Percentiles rank a stretch among this genome's conserved stretches.
These are phyloP conservation scores for Cercospora zeina DNA, from an alignment of 2,329 filamentous ascomycete genomes.

Conservation along the genomic window DNA sequence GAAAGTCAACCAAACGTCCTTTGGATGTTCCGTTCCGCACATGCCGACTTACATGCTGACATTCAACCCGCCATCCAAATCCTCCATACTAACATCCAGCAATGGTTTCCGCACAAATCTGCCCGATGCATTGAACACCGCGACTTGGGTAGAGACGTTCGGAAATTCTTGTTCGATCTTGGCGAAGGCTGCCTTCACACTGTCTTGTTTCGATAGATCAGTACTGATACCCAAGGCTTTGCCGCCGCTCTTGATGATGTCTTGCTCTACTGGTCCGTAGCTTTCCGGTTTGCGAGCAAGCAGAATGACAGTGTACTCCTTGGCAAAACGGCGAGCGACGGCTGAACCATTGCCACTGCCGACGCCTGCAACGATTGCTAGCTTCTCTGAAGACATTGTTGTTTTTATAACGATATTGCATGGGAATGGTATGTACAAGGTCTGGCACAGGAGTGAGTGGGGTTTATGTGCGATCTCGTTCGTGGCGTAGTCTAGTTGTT, in stretches of 20 bases:
- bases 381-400: slow-evolving; percentile 55
- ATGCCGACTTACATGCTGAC: slow-evolving; percentile 48
- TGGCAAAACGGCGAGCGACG: slow-evolving; percentile 59
- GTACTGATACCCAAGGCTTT: slow-evolving; percentile 67
- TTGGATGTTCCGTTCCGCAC: too few relatives aligned
- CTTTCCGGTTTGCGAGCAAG: slow-evolving; percentile 67
- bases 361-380: slow-evolving; percentile 68
- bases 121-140: slow-evolving; percentile 69
- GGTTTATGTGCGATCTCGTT: too few relatives aligned
- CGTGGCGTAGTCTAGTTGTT: too few relatives aligned
- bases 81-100: slow-evolving; percentile 58
- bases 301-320: slow-evolving; percentile 68
- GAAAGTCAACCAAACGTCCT: background rate
- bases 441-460: too few relatives aligned
- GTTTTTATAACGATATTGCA: background rate
- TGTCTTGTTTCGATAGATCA: slow-evolving; percentile 58
- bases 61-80: slow-evolving; percentile 54
- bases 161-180: slow-evolving; percentile 60
- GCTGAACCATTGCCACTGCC: slow-evolving; percentile 67
- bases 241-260: slow-evolving; percentile 67
- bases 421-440: too few relatives aligned
- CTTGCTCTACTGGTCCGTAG: slow-evolving; percentile 63
- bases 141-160: slow-evolving; percentile 51
- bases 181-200: slow-evolving; percentile 60
- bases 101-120: slow-evolving; percentile 59